Evolutionary conservation across 1,139 yeast species (phyloP), one percentile per base, ranked within the genome.

Genomic region (Protomyces arabidopsidicola): DNA sequence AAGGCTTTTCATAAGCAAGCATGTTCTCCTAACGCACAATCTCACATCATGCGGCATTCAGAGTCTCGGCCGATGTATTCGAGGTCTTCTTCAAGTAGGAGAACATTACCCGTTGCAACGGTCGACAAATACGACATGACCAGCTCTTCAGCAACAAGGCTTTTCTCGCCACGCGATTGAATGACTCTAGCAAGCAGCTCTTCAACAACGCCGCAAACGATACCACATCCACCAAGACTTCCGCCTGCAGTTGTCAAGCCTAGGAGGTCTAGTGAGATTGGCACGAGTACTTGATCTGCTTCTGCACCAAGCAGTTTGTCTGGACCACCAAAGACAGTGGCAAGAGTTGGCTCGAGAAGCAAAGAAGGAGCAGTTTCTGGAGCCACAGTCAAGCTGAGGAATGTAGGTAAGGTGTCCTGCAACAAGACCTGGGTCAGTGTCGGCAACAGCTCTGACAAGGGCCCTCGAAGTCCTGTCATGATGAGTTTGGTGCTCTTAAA

Each of bases 201-300:
- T 18, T 58, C 62, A 10, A 58, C 62, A 27, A 58, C 62, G 45
- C 62, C 62, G 31, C 62, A 58, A 22, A 58, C 52, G 24, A 58
- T 58, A 31, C 62, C 62, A 20, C 56, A 58, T 12, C 62, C 62
- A 14, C 62, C 62, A n/a, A 58, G 45, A 9, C 62, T 56, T 22
- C 53, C 60, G 34, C 48, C 50, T 12, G 14, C 48, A 1, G 45
- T 18, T 12, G 53, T 50, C 20, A 58, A 45, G 9, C 48, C 56
- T 20, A 52, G 51, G 16, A 58, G 22, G 27, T 58, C 62, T 9
- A 58, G 62, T 35, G 52, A 51, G 52, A 58, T 52, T 5, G 62
- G 62, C 42, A 58, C 45, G 8, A 58, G 56, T 2, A 52, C 31
- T 10, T 58, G 52, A 27, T 55, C 62, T 16, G 56, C 24, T 5